Base-by-base conservation (phyloP, 1,284 basidiomycete species). In the Trichosporon coremiiforme region DNA sequence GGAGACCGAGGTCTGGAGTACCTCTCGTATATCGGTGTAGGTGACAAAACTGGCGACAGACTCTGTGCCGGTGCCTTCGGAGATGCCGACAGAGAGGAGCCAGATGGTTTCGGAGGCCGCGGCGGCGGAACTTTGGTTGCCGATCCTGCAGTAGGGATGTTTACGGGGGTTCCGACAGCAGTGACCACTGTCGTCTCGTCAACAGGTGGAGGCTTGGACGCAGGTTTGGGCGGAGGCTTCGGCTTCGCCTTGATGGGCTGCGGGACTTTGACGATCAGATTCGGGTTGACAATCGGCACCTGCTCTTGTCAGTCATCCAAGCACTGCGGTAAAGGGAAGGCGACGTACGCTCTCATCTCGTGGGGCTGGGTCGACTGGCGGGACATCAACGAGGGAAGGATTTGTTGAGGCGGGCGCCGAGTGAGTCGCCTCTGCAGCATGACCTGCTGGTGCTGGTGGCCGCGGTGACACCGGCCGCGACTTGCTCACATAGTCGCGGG, bases 1-100 rank as follows among this genome's bases (percentile, higher is more conserved):
- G 57, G 57, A 8, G 57, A 62, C 22, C 57, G 57, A 31, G 57
- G 57, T 33, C 57, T 33, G 31, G 57, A 62, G 9, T 33, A 62
- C 3, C 8, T 62, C 15, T 33, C 29, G 17, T 62, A 62, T 33
- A 62, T 62, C 57, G 57, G 57, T 3, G 57, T 62, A 15, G 57
- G 57, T 13, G 57, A 62, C 20, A 62, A 5, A 9, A 62, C 29
- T 1, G 55, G 55, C 15, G 55, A 33, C 31, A 4, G 17, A 4
- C 4, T n/a, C 29, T n/a, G 29, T 8, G 17, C 29, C 29, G 57
- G 29, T n/a, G 29, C 29, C 57, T 33, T 62, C 17, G 57, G 29
- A 17, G 57, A 33, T n/a, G 57, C 57, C 10, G 57, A 62, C 15
- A 33, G 57, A 29, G 55, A 31, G 8, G 57, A 33, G 29, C 4